phyloP scores from a whole-genome alignment of 768 basidiomycete species.

The Aureoboletus auriporus region DNA sequence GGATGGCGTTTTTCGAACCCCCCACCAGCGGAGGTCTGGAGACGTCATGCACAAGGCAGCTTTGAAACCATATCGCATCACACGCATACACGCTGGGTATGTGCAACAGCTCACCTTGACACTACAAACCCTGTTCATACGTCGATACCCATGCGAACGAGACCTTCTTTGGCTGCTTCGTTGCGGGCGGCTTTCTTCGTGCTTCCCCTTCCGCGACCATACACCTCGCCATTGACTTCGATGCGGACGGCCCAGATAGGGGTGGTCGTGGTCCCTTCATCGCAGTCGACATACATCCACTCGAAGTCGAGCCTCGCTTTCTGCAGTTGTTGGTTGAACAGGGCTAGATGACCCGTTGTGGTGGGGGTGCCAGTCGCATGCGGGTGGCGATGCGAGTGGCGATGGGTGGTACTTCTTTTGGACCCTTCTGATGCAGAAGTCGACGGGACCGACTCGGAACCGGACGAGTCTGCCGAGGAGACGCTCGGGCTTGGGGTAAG shows the following conservation, averaged over 20 bases:
- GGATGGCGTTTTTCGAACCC: conserved; percentile 10
- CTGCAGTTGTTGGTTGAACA: conserved; percentile 78
- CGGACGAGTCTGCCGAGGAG: conserved; percentile 3
- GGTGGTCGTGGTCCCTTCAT: conserved; percentile 55
- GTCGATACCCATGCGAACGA: conserved; percentile 53
- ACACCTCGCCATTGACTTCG: conserved; percentile 54
- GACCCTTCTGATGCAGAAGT: background rate
- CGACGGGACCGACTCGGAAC: background rate
- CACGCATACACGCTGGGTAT: no score
- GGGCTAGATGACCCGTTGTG: conserved; percentile 61
- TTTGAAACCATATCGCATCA: conserved; percentile 19
- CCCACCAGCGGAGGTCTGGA: conserved; percentile 57
- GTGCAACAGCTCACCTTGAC: conserved; percentile 21
- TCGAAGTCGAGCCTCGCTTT: conserved; percentile 55
- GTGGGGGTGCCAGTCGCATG: conserved; percentile 25
- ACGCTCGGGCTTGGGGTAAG: conserved; percentile 12
- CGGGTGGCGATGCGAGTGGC: conserved; percentile 5
- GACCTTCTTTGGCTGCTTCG: conserved; percentile 75
- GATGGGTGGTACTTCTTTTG: background rate
- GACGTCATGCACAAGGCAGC: conserved; percentile 44
- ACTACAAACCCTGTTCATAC: conserved; percentile 30
- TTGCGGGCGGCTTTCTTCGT: conserved; percentile 80
- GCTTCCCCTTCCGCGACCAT: conserved; percentile 61
- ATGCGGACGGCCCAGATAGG: conserved; percentile 73
- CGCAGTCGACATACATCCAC: conserved; percentile 60